These are phyloP conservation scores for Terfezia boudieri DNA, from an alignment of 495 filamentous ascomycete species.

Conservation along the genomic window DNA sequence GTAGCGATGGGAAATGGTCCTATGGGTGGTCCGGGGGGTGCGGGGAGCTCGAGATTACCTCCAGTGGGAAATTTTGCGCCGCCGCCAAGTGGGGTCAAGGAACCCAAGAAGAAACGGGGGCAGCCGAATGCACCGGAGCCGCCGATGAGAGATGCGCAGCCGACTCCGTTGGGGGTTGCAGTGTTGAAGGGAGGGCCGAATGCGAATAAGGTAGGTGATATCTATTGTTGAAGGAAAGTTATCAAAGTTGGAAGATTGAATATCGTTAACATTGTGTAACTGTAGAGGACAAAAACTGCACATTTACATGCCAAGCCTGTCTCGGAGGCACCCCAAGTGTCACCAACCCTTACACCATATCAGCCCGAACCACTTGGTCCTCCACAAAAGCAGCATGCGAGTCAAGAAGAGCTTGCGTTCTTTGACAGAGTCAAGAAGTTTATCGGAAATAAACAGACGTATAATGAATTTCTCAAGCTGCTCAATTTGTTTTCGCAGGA, in stretches of 20 bases:
- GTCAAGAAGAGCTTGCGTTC: conserved; percentile 62
- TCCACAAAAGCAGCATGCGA: conserved; percentile 36
- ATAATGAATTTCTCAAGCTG: conserved; percentile 86
- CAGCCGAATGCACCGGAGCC: conserved; percentile 1
- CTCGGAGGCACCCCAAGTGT: conserved; percentile 47
- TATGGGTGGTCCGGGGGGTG: conserved; percentile 28
- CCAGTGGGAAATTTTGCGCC: conserved; percentile 86
- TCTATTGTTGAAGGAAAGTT: too few species aligned
- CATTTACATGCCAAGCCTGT: conserved; percentile 26
- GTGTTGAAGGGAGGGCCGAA: not conserved
- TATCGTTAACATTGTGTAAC: too few species aligned
- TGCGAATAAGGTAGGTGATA: not conserved
- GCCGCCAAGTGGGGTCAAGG: conserved; percentile 53
- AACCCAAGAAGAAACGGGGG: conserved; percentile 56
- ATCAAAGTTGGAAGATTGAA: too few species aligned
- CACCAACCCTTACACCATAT: conserved; percentile 66
- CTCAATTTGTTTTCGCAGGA: conserved; percentile 85
- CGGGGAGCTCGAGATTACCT: conserved; percentile 52
- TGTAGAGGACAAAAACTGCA: conserved; percentile 31
- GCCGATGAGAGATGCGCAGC: conserved; percentile 2
- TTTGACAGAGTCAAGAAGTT: conserved; percentile 96
- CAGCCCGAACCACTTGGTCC: conserved; percentile 71
- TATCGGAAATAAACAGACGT: conserved; percentile 71
- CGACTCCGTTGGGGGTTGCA: not conserved
- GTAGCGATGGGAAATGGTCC: conserved; percentile 36